phyloP scores from a whole-genome alignment of 2,329 filamentous ascomycete genomes.

The Dothistroma septosporum region DNA sequence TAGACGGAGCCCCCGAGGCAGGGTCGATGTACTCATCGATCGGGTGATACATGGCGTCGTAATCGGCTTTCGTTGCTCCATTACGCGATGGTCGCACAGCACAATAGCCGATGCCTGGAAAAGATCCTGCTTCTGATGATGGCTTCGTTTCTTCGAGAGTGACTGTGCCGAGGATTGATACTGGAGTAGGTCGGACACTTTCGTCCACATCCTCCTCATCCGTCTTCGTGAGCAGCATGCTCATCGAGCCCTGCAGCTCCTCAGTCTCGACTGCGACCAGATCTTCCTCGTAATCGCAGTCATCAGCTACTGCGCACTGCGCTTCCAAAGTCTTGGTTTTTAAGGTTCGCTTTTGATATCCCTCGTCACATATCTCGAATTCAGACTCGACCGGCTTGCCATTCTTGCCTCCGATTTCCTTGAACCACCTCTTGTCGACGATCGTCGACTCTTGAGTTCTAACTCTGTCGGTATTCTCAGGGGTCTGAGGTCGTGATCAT shows the following conservation, averaged over 20 bases:
- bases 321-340: background rate
- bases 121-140: background rate
- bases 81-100: background rate
- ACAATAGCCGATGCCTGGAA: background rate
- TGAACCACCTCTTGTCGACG: background rate
- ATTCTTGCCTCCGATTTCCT: background rate
- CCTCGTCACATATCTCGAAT: background rate
- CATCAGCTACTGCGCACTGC: background rate
- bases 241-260: background rate
- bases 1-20: background rate
- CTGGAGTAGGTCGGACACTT: background rate
- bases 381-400: background rate
- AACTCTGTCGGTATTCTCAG: background rate
- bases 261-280: background rate
- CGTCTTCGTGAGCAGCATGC: background rate
- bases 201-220: background rate
- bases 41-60: background rate
- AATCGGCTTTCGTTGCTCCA: background rate
- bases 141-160: background rate
- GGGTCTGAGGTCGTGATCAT: background rate
- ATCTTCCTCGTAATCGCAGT: no score
- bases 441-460: background rate
- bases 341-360: background rate
- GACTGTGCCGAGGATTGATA: background rate
- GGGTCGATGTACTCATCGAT: background rate